Evolutionary conservation across 2,329 filamentous ascomycete species (phyloP).

Genomic region (Botryotinia narcissicola): DNA sequence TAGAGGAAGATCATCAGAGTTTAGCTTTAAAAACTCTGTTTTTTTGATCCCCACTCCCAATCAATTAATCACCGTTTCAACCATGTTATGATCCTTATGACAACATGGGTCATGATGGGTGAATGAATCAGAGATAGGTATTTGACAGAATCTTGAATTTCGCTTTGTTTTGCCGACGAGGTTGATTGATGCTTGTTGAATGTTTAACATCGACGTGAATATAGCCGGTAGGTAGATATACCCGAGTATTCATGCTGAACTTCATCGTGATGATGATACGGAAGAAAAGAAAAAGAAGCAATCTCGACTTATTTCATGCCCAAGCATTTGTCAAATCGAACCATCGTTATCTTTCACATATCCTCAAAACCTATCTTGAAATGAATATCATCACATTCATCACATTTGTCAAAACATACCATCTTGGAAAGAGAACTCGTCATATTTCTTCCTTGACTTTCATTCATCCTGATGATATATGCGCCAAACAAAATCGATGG

Average conservation of each 20-base stretch:
- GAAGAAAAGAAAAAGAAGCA: not conserved
- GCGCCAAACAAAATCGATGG: not conserved
- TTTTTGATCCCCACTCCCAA: slow-evolving; percentile 3
- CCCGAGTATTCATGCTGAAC: not conserved
- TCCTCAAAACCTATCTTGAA: not conserved
- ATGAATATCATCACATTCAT: not conserved
- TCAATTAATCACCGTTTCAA: not conserved
- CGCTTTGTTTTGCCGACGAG: not conserved
- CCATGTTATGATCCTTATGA: not conserved
- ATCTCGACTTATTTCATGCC: not conserved
- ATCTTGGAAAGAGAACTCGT: not conserved
- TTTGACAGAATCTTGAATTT: not conserved
- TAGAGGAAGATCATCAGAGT: slow-evolving; percentile 17
- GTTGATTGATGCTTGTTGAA: not conserved
- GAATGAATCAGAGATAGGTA: not conserved
- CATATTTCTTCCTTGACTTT: not conserved
- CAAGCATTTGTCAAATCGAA: not conserved
- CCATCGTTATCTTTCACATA: not conserved
- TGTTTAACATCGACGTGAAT: not conserved
- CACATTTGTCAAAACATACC: not conserved
- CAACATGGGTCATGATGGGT: not conserved
- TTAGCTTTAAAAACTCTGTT: slow-evolving; percentile 10
- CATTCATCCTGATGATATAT: not conserved
- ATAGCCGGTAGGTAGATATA: not conserved
- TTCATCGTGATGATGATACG: not conserved